Evolutionary conservation across 768 basidiomycete species (phyloP).

Genomic region (Fomitopsis pulvina): DNA sequence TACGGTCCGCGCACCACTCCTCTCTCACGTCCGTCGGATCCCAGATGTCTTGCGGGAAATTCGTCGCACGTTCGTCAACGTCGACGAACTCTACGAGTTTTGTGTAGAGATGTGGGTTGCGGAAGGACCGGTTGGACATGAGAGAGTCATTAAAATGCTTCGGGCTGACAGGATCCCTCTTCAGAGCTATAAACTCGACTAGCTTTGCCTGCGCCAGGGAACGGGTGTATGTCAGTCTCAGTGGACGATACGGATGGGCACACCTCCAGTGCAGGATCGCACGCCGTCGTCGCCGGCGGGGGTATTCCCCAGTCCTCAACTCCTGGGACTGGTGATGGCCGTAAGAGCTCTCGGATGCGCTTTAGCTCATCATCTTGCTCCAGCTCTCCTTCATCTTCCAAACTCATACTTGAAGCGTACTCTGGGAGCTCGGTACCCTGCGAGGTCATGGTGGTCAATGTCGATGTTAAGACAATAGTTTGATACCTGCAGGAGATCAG

Average conservation of each 20-base stretch:
- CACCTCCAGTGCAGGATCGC: conserved; percentile 61
- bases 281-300: conserved; percentile 41
- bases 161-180: conserved; percentile 51
- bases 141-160: conserved; percentile 95
- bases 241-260: conserved; percentile 8
- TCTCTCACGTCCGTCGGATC: conserved; percentile 53
- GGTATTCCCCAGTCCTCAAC: conserved; percentile 77
- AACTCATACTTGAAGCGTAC: background rate
- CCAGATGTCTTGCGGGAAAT: conserved; percentile 74
- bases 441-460: too few species aligned
- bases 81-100: conserved; percentile 94
- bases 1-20: conserved; percentile 71
- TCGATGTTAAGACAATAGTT: too few species aligned
- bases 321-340: conserved; percentile 59
- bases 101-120: conserved; percentile 94
- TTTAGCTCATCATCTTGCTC: conserved; percentile 34
- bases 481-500: too few species aligned
- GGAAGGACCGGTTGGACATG: conserved; percentile 87
- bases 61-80: conserved; percentile 82
- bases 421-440: background rate
- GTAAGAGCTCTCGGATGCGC: conserved; percentile 48
- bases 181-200: conserved; percentile 68
- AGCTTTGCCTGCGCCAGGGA: conserved; percentile 48
- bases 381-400: background rate
- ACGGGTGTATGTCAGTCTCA: background rate